Conservation (phyloP, 1,284 basidiomycete genomes). For the Vanrija sp. region DNA sequence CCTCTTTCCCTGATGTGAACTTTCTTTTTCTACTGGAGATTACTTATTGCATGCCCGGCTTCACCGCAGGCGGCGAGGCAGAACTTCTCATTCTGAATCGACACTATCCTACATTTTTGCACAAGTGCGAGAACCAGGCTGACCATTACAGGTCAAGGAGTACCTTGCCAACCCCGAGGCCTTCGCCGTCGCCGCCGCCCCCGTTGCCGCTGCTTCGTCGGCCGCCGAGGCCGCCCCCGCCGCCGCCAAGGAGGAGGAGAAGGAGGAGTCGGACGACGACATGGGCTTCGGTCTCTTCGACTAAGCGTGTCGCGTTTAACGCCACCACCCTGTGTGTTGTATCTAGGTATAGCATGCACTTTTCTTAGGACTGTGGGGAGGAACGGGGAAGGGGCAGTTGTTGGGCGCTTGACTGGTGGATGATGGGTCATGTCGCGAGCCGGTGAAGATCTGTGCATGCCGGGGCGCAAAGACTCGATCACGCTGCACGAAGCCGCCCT, state of each 20-base stretch:
- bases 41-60: slow-evolving; percentile 54
- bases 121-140: slow-evolving; percentile 3
- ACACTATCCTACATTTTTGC: neutral
- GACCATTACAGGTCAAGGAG: slow-evolving; percentile 72
- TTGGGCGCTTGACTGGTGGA: neutral
- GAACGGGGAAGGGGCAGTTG: too few species aligned
- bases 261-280: slow-evolving; percentile 59
- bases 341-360: slow-evolving; percentile 11
- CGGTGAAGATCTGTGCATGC: too few species aligned
- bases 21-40: slow-evolving; percentile 46
- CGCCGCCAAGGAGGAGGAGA: slow-evolving; percentile 63
- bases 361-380: neutral
- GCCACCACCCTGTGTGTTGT: slow-evolving; percentile 8
- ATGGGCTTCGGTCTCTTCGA: slow-evolving; percentile 82
- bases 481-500: too few species aligned
- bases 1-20: slow-evolving; percentile 24
- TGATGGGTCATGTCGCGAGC: too few species aligned
- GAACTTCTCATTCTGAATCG: slow-evolving; percentile 41
- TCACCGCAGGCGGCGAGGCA: slow-evolving; percentile 32
- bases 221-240: slow-evolving; percentile 56
- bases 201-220: slow-evolving; percentile 57
- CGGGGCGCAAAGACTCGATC: too few species aligned
- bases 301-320: slow-evolving; percentile 51
- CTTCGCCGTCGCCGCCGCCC: slow-evolving; percentile 74
- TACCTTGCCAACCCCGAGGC: slow-evolving; percentile 96